phyloP scores from a whole-genome alignment of 306 rosid species.

The Trifolium subterraneum region DNA sequence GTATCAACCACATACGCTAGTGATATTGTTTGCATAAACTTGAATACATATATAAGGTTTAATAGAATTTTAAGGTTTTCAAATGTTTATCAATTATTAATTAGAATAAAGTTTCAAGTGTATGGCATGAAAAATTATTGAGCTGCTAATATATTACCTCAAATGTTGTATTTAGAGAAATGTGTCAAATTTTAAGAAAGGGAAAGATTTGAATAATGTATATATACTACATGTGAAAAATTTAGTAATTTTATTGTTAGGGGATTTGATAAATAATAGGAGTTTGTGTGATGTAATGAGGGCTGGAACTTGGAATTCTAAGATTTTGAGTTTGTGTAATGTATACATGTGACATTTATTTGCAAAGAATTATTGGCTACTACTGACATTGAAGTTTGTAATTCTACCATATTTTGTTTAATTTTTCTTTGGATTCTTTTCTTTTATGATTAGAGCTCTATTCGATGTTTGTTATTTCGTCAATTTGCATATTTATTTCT shows the following conservation, averaged over 20 bases:
- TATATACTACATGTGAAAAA: background rate
- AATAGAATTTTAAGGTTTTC: no score
- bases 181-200: background rate
- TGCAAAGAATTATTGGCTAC: background rate
- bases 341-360: background rate
- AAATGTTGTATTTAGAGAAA: background rate
- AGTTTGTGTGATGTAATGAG: background rate
- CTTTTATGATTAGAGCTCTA: background rate
- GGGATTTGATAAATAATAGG: background rate
- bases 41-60: no score
- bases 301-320: no score
- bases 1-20: no score
- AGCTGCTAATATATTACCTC: background rate
- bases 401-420: background rate
- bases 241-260: background rate
- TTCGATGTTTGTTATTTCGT: no score
- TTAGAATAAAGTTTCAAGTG: background rate
- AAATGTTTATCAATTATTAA: no score
- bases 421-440: background rate
- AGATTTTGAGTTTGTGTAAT: background rate
- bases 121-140: background rate
- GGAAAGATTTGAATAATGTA: background rate
- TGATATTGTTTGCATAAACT: no score
- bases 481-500: no score
- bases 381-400: background rate